Base-by-base conservation (phyloP, 495 filamentous ascomycete species). In the Paragyromitra xinjiangensis region DNA sequence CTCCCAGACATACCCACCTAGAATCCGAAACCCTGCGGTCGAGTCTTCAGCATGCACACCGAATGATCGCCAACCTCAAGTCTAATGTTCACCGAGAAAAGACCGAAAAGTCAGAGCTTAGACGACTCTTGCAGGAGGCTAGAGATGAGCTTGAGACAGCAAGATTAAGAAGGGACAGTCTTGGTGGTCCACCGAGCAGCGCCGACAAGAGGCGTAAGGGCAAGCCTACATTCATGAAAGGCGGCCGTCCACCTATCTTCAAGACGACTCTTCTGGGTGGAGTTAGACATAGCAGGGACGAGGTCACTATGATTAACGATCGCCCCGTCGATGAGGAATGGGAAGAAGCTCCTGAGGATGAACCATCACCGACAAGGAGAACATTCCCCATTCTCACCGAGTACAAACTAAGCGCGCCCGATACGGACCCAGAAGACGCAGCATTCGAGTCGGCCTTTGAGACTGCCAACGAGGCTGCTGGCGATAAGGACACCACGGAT, bases 61-160 rank as follows among this genome's bases (percentile, higher is more conserved):
- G 94, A 59, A 96, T 97, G 88, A 97, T 99, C 66, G 93, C 98
- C 82, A 95, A 93, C 72, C 87, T 98, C 44, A 94, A 97, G 85
- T 92, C 90, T 83, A 97, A 94, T 78, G 92, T 98, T 64, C 94
- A 98, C 83, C 91, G 95, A 34, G 95, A 99, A 84, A 99, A 97
- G 88, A 96, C 95, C 0, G 95, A 99, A 83, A 99, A 97, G 86
- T 88, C 97, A 26, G 95, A 99, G 83, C 87, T 98, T 59, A 95
- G 92, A 83, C 92, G 96, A 68, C 93, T 99, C 90, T 88, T 99
- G 40, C 96, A 97, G 85, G 95, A 99, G 77, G 92, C 94, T 45
- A 90, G 95, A 37, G 95, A 99, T 83, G 96, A 99, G 80, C 84
- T 99, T 29, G 95, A 98, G 84, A 87, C 89, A 75, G 84, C 91